Conservation (phyloP, 139 green algal genomes). For the Coelastrella sp. region DNA sequence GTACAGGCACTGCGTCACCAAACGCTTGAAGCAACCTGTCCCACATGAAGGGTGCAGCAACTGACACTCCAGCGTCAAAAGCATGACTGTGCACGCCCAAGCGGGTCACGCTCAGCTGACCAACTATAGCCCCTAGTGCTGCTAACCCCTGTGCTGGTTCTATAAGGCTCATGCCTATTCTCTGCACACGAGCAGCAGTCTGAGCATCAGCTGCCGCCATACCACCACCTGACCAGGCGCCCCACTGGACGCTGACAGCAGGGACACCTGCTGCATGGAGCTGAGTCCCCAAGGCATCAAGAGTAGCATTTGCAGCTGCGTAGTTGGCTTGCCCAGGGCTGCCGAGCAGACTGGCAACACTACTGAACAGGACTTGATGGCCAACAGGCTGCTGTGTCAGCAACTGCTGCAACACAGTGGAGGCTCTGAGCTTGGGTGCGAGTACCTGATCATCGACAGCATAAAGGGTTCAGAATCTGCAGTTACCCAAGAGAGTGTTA, state of each 20-base stretch:
- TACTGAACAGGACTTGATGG: conserved; percentile 83
- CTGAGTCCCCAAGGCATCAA: conserved; percentile 60
- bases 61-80: conserved; percentile 27
- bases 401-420: neutral
- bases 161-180: conserved; percentile 81
- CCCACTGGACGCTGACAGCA: conserved; percentile 85
- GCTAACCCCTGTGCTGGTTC: conserved; percentile 55
- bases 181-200: conserved; percentile 73
- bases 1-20: neutral
- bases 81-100: too few relatives aligned
- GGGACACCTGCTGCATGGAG: conserved; percentile 43
- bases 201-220: conserved; percentile 80
- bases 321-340: conserved; percentile 89
- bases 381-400: conserved; percentile 62
- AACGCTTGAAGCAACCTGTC: conserved; percentile 54
- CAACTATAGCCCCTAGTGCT: conserved; percentile 55
- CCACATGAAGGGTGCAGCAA: conserved; percentile 65
- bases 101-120: neutral
- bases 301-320: conserved; percentile 63
- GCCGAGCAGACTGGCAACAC: conserved; percentile 82
- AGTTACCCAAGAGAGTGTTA: too few relatives aligned
- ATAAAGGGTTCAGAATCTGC: neutral
- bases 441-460: conserved; percentile 7
- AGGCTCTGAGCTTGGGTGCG: conserved; percentile 61
- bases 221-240: conserved; percentile 85